These are phyloP conservation scores for Helianthus tuberosus DNA, from an alignment of 129 eudicot species.

Conservation along the genomic window DNA sequence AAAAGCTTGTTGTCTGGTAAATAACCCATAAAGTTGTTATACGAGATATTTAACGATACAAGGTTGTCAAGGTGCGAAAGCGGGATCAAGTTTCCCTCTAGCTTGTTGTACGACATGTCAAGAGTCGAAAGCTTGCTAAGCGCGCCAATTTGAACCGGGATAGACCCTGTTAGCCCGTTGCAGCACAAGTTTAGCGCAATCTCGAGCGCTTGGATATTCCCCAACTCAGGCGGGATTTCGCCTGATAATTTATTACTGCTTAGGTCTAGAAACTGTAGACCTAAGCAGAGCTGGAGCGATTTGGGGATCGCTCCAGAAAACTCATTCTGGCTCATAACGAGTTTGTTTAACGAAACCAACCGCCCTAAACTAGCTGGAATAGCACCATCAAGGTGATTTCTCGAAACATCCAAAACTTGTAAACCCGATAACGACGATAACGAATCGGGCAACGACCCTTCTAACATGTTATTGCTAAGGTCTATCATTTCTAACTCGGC, in stretches of 20 bases:
- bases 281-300: slow-evolving; percentile 58
- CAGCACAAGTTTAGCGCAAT: slow-evolving; percentile 61
- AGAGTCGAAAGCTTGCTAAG: slow-evolving; percentile 70
- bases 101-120: slow-evolving; percentile 67
- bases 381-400: slow-evolving; percentile 50
- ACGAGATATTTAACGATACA: slow-evolving; percentile 63
- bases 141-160: slow-evolving; percentile 58
- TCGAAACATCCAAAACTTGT: slow-evolving; percentile 64
- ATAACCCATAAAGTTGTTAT: slow-evolving; percentile 66
- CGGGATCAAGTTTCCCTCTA: slow-evolving; percentile 56
- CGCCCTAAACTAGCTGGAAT: slow-evolving; percentile 67
- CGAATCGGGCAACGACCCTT: slow-evolving; percentile 56
- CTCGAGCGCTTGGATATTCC: slow-evolving; percentile 60
- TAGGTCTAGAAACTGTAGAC: slow-evolving; percentile 73
- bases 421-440: slow-evolving; percentile 57
- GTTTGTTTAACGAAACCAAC: slow-evolving; percentile 60
- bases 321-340: slow-evolving; percentile 48
- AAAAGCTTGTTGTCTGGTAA: slow-evolving; percentile 77
- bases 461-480: slow-evolving; percentile 56
- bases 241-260: slow-evolving; percentile 57
- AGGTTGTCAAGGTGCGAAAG: slow-evolving; percentile 61
- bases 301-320: slow-evolving; percentile 60
- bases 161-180: slow-evolving; percentile 57
- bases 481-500: slow-evolving; percentile 64
- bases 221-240: slow-evolving; percentile 48